Conservation (phyloP, 257 asterid genomes). For the Salvia miltiorrhiza region DNA sequence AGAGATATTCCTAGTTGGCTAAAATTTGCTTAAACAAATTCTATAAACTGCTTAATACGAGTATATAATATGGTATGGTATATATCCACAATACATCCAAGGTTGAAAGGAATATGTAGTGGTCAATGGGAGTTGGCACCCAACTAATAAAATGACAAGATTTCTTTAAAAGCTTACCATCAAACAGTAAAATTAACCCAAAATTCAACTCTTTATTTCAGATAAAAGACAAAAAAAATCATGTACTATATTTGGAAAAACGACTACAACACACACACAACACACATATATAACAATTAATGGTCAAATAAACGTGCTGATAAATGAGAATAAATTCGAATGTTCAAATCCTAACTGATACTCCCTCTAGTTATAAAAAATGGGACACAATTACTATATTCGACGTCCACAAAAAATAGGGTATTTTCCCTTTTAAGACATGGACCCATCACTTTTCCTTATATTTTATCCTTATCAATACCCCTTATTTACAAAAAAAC, state of each 20-base stretch:
- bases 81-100: no score
- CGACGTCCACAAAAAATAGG: no score
- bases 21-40: background rate
- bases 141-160: slow-evolving; percentile 11
- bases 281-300: no score
- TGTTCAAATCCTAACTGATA: no score
- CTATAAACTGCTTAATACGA: background rate
- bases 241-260: background rate
- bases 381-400: no score
- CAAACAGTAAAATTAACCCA: slow-evolving; percentile 9
- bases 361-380: no score
- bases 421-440: no score
- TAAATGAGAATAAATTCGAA: no score
- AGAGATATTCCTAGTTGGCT: background rate
- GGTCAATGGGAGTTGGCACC: slow-evolving; percentile 38
- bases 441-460: no score
- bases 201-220: slow-evolving; percentile 15
- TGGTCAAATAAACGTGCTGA: no score
- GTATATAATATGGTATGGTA: background rate
- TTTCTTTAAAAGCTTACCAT: slow-evolving; percentile 16
- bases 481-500: no score
- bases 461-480: no score
- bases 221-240: background rate
- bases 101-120: slow-evolving; percentile 22
- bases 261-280: background rate